A percentile compares a stretch with the other conserved stretches of the same genome.
phyloP scores from a whole-genome alignment of 2,329 filamentous ascomycete species.

The Zasmidium cellare region DNA sequence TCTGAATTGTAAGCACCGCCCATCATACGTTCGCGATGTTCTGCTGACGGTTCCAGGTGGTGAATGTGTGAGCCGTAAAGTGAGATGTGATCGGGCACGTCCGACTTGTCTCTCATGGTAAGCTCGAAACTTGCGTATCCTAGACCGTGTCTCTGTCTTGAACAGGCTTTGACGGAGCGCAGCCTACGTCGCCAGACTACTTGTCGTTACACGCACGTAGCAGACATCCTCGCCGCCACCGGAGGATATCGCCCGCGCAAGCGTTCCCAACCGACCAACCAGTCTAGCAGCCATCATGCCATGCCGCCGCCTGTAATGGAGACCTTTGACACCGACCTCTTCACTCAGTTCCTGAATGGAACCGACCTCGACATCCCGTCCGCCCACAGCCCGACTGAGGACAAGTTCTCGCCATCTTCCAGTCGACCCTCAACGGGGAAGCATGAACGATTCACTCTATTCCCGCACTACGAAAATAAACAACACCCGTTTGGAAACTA shows the following conservation, averaged over 20 bases:
- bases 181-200: background rate
- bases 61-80: slow-evolving; percentile 1
- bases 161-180: background rate
- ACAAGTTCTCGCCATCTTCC: background rate
- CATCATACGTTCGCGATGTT: background rate
- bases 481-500: slow-evolving; percentile 4
- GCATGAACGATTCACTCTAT: background rate
- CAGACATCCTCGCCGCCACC: background rate
- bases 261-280: background rate
- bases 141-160: too few relatives aligned
- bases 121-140: background rate
- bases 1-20: background rate
- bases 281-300: background rate
- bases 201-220: background rate
- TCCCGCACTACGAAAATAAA: background rate
- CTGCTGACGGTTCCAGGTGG: background rate
- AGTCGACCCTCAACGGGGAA: background rate
- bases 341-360: background rate
- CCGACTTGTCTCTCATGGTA: slow-evolving; percentile 1
- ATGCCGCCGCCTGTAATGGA: background rate
- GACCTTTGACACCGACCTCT: background rate
- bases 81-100: background rate
- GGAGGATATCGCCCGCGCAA: background rate
- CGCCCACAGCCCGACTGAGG: background rate
- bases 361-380: background rate